Evolutionary conservation across 2,329 filamentous ascomycete species (phyloP).

Genomic region (Xylariaceae sp.): DNA sequence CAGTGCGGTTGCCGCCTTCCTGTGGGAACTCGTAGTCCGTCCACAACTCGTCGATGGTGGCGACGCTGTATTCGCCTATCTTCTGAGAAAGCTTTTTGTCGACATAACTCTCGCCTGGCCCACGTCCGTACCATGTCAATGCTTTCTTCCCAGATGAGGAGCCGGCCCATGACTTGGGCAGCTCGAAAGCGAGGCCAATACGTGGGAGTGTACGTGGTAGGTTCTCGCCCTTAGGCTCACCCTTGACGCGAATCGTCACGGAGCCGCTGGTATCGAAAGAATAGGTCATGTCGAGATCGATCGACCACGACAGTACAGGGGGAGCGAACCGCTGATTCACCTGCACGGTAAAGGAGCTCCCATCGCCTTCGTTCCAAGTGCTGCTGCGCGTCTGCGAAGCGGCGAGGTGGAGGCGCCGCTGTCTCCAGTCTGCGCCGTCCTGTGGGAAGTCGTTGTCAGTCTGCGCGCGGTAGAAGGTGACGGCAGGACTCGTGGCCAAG

Average conservation of each 20-base stretch:
- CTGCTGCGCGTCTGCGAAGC: conserved; percentile 13
- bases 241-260: conserved; percentile 45
- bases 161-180: conserved; percentile 23
- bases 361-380: conserved; percentile 22
- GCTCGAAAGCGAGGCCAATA: conserved; percentile 51
- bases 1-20: conserved; percentile 59
- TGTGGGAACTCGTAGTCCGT: conserved; percentile 64
- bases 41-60: conserved; percentile 46
- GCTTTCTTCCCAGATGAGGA: conserved; percentile 6
- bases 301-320: conserved; percentile 56
- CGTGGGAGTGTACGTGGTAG: conserved; percentile 55
- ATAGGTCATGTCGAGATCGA: conserved; percentile 48
- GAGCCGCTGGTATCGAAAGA: conserved; percentile 42
- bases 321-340: conserved; percentile 52
- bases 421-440: conserved; percentile 51
- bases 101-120: conserved; percentile 61
- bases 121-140: conserved; percentile 59
- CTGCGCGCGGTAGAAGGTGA: conserved; percentile 54
- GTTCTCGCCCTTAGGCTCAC: conserved; percentile 41
- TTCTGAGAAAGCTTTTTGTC: conserved; percentile 60
- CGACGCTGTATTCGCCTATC: conserved; percentile 44
- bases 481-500: conserved; percentile 18
- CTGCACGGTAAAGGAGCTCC: conserved; percentile 34
- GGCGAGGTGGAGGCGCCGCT: conserved; percentile 10
- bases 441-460: conserved; percentile 59